Conservation (phyloP, 2,329 filamentous ascomycete genomes). For the Penicillium sp. region DNA sequence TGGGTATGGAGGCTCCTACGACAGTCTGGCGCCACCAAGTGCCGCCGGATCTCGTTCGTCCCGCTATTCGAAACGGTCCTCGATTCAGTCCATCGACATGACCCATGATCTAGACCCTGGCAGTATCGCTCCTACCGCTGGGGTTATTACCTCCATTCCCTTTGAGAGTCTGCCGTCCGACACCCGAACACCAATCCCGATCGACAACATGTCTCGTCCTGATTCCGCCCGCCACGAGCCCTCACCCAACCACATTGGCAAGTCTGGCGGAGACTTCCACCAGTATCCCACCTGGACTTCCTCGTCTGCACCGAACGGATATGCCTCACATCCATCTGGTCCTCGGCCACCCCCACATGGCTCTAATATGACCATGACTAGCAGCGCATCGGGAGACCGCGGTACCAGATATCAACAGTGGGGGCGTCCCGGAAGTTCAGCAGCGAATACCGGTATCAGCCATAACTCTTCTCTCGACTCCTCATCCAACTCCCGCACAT, state of each 20-base stretch:
- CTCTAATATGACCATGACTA: slow-evolving; percentile 62
- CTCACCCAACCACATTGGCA: slow-evolving; percentile 79
- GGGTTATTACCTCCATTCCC: slow-evolving; percentile 82
- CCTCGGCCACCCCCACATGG: slow-evolving; percentile 59
- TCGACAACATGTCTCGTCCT: slow-evolving; percentile 68
- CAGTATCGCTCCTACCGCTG: slow-evolving; percentile 70
- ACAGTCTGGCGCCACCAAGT: slow-evolving; percentile 61
- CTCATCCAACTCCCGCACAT: slow-evolving; percentile 54
- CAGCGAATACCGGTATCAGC: slow-evolving; percentile 52
- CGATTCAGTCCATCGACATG: slow-evolving; percentile 67
- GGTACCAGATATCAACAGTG: slow-evolving; percentile 75
- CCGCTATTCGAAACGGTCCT: slow-evolving; percentile 69
- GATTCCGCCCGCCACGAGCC: slow-evolving; percentile 66
- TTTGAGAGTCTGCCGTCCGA: slow-evolving; percentile 70
- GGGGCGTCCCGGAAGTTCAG: slow-evolving; percentile 60
- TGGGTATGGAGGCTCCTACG: slow-evolving; percentile 56
- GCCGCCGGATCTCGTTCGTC: slow-evolving; percentile 67
- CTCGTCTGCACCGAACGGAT: slow-evolving; percentile 48
- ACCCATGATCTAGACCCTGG: slow-evolving; percentile 58
- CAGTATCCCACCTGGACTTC: slow-evolving; percentile 77
- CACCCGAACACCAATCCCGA: slow-evolving; percentile 65
- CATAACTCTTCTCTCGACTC: slow-evolving; percentile 59
- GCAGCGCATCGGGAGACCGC: slow-evolving; percentile 66
- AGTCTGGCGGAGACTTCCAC: slow-evolving; percentile 73
- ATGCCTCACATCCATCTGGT: slow-evolving; percentile 57